Percentiles rank a stretch among this genome's conserved stretches.
Conservation (phyloP, 1,284 basidiomycete species). For the Austroboletus niveus region DNA sequence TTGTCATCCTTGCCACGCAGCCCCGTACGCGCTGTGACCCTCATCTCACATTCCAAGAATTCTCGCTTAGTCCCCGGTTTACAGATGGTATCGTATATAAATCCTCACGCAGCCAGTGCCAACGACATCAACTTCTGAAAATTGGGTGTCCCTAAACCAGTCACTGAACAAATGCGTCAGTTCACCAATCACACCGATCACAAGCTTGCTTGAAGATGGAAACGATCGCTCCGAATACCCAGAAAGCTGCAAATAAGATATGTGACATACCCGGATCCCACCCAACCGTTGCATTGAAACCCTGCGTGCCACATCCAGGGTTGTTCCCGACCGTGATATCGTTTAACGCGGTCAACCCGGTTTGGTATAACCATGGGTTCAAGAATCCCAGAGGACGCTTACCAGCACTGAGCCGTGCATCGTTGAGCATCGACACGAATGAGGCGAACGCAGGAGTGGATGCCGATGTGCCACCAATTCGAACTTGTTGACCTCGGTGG, state of each 20-base stretch:
- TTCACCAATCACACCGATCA: background rate
- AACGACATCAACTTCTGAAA: slow-evolving; percentile 32
- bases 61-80: too few relatives aligned
- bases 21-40: too few relatives aligned
- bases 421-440: slow-evolving; percentile 60
- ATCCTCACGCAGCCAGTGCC: background rate
- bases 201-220: too few relatives aligned
- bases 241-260: background rate
- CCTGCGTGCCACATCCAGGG: slow-evolving; percentile 55
- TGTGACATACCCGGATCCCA: slow-evolving; percentile 43
- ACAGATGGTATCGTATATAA: too few relatives aligned
- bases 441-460: slow-evolving; percentile 19
- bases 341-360: slow-evolving; percentile 39
- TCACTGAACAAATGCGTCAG: slow-evolving; percentile 29
- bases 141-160: slow-evolving; percentile 48
- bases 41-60: too few relatives aligned
- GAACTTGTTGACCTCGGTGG: slow-evolving; percentile 8
- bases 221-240: too few relatives aligned
- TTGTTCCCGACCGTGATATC: slow-evolving; percentile 55
- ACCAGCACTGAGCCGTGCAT: slow-evolving; percentile 46
- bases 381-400: slow-evolving; percentile 54
- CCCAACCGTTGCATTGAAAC: slow-evolving; percentile 45
- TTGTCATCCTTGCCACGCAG: too few relatives aligned
- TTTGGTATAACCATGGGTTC: slow-evolving; percentile 55
- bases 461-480: slow-evolving; percentile 51